A percentile compares a stretch with the other conserved stretches of the same genome.
These are phyloP conservation scores for Globisporangium lucens DNA, from an alignment of 352 stramenopile genomes.

Conservation along the genomic window DNA sequence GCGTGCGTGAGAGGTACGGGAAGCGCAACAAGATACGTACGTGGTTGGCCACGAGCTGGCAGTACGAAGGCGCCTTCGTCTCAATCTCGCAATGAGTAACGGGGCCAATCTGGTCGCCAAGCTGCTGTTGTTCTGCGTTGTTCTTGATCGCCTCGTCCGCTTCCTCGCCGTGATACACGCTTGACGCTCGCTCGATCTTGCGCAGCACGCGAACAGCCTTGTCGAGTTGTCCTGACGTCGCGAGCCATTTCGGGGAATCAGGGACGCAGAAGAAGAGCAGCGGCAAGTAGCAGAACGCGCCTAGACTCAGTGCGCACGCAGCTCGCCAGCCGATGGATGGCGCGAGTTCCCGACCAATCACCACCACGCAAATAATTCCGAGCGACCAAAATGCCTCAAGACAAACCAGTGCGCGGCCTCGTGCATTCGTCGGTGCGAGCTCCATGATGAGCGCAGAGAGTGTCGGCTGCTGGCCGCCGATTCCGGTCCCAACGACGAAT, in stretches of 20 bases:
- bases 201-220: not conserved
- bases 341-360: not conserved
- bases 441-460: conserved; percentile 5
- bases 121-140: not conserved
- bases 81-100: not conserved
- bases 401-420: conserved; percentile 1
- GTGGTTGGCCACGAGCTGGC: conserved; percentile 14
- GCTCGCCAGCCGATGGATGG: conserved; percentile 3
- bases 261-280: not conserved
- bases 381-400: not conserved
- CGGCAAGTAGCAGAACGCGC: not conserved
- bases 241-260: conserved; percentile 5
- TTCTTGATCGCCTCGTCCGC: conserved; percentile 3
- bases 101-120: too few relatives aligned
- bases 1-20: conserved; percentile 3
- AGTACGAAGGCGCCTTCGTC: conserved; percentile 19
- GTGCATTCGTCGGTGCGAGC: not conserved
- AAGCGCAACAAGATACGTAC: not conserved
- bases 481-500: not conserved
- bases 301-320: not conserved
- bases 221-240: not conserved
- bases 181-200: not conserved
- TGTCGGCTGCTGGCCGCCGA: not conserved
- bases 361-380: not conserved
- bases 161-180: not conserved